Base-by-base conservation (phyloP, 305 asterid species). In the Ajuga reptans region DNA sequence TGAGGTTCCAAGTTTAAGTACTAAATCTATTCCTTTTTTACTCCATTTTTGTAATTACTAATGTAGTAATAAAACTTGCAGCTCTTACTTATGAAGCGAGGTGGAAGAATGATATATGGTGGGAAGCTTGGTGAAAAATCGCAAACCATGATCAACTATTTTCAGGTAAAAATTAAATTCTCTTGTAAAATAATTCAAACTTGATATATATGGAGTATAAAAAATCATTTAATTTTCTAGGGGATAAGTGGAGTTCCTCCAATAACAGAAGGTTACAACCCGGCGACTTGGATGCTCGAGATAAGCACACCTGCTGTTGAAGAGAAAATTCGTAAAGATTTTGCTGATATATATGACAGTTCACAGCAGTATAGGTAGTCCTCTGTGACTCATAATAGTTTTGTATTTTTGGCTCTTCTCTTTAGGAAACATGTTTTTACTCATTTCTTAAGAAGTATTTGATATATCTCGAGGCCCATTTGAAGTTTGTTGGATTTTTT, bases 271-370 rank as follows among this genome's bases (percentile, higher is more conserved):
- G 88, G 85, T 62, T 85, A 87, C 72, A 89, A 89, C 79, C 96
- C 94, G 0, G 93, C 96, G 21, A 89, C 89, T 70, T 89, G 94
- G 96, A 89, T 89, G 94, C 90, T 87, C 67, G 96, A 89, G 77
- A 72, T 89, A 66, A 87, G 82, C 77, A 82, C 90, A 11, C 80
- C 84, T 46, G 79, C 88, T 60, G 82, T 84, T 60, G 91, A 89
- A 80, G 84, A 80, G 71, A 80, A 71, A 73, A 79, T 80, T 42
- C 77, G 72, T 42, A 69, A 75, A 68, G 96, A 86, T 69, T 86
- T 89, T 65, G 80, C 91, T 11, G 74, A 31, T 47, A 36, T 85
- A 27, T 86, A 89, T 78, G 51, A 58, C 50, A 76, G 82, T 33
- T 86, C 93, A 9, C 79, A 78, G 45, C 88, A 79, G 76, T 89